A percentile compares a stretch with the other conserved stretches of the same genome.
These are phyloP conservation scores for Sphagnum tenellum DNA, from an alignment of 225 moss, liverwort and hornwort genomes.

Conservation along the genomic window DNA sequence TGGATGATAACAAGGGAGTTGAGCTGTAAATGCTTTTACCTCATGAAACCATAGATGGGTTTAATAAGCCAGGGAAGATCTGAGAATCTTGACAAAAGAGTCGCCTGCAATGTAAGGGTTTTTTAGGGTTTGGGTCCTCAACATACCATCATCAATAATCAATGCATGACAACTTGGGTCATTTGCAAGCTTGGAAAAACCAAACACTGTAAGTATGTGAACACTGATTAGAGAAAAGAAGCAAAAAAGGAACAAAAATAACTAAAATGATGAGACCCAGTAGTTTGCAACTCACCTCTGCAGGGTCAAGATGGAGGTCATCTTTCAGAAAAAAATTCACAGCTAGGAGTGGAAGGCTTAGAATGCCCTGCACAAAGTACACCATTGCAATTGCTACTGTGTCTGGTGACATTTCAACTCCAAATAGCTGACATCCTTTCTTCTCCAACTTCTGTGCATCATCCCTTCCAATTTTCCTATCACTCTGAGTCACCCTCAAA, in stretches of 20 bases:
- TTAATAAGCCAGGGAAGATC: conserved; percentile 63
- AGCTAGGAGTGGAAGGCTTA: conserved; percentile 80
- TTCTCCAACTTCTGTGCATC: conserved; percentile 20
- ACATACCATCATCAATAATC: no score
- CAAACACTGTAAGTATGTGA: no score
- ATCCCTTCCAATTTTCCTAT: conserved; percentile 30
- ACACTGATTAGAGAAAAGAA: no score
- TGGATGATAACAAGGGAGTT: background rate
- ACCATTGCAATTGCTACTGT: conserved; percentile 91
- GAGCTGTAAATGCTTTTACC: conserved; percentile 13
- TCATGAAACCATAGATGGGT: conserved; percentile 60
- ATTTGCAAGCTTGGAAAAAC: no score
- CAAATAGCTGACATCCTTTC: conserved; percentile 56
- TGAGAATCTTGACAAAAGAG: conserved; percentile 49
- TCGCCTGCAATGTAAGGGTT: conserved; percentile 21
- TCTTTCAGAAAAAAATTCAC: conserved; percentile 96
- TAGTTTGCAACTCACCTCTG: conserved; percentile 47
- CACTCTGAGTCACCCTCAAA: conserved; percentile 14
- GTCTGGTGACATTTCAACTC: conserved; percentile 86
- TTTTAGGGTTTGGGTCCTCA: no score
- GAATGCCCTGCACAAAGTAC: conserved; percentile 92
- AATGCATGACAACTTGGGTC: no score
- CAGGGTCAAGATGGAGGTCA: conserved; percentile 82
- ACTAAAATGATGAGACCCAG: background rate
- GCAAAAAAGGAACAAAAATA: background rate